A percentile compares a stretch with the other conserved stretches of the same genome.
phyloP scores from a whole-genome alignment of 2,329 filamentous ascomycete genomes.

The Cladosporium colombiae region DNA sequence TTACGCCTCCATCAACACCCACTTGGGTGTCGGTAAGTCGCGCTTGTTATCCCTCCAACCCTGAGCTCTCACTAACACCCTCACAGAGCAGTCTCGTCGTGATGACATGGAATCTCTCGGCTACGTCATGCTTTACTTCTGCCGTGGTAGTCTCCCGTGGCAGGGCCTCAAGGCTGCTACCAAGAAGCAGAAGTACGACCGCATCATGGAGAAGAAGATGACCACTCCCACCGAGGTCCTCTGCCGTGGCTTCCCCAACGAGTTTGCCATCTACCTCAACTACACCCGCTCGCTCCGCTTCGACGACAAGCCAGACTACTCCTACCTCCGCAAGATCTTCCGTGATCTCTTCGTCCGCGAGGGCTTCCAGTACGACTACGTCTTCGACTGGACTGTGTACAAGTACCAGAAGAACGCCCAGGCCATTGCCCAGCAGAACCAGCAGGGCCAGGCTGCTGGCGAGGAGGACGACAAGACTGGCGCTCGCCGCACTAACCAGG shows the following conservation, averaged over 20 bases:
- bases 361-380: constrained; percentile 99
- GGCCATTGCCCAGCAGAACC: constrained; percentile 82
- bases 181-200: constrained; percentile 99
- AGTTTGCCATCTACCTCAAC: constrained; percentile 99
- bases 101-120: constrained; percentile 99
- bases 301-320: constrained; percentile 99
- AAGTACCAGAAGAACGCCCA: constrained; percentile 99
- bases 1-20: constrained; percentile 98
- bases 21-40: constrained; percentile 81
- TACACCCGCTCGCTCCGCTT: constrained; percentile 98
- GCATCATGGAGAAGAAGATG: constrained; percentile 99
- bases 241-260: constrained; percentile 98
- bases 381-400: constrained; percentile 99
- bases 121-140: constrained; percentile 99
- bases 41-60: background rate
- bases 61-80: constrained; percentile 18
- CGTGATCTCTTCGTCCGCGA: constrained; percentile 97
- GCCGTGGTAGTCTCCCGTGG: constrained; percentile 97
- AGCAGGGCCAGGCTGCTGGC: constrained; percentile 56
- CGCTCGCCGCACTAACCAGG: constrained; percentile 64
- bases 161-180: constrained; percentile 97
- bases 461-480: constrained; percentile 76
- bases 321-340: constrained; percentile 99
- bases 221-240: constrained; percentile 97
- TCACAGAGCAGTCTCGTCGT: constrained; percentile 88